A percentile compares a stretch with the other conserved stretches of the same genome.
phyloP scores from a whole-genome alignment of 2,329 filamentous ascomycete species.

The Myriosclerotinia duriaeana region DNA sequence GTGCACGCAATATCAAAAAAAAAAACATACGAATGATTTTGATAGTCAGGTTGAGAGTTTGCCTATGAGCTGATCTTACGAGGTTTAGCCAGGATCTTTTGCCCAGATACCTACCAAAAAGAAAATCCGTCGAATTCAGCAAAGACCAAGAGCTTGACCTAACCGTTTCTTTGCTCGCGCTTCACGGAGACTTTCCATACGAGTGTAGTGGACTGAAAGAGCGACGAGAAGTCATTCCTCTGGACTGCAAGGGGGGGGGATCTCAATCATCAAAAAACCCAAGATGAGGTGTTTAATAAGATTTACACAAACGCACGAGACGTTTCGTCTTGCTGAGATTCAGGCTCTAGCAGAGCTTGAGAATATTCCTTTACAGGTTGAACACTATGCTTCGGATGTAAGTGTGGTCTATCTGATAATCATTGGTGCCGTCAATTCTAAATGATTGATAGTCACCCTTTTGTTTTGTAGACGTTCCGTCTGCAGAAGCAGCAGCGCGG shows the following conservation, averaged over 20 bases:
- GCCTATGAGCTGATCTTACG: background rate
- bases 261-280: background rate
- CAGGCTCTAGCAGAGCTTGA: constrained; percentile 73
- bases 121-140: background rate
- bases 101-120: background rate
- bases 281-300: constrained; percentile 80
- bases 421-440: constrained; percentile 29
- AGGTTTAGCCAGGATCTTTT: background rate
- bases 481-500: constrained; percentile 60
- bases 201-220: constrained; percentile 11
- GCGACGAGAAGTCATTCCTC: background rate
- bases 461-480: constrained; percentile 70
- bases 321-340: constrained; percentile 84
- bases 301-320: constrained; percentile 85
- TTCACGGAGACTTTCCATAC: constrained; percentile 4
- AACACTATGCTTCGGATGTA: constrained; percentile 75
- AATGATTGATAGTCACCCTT: constrained; percentile 69
- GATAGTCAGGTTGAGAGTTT: background rate
- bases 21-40: background rate
- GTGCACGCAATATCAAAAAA: background rate
- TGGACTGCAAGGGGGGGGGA: no score
- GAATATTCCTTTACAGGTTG: constrained; percentile 65
- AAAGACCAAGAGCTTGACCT: background rate
- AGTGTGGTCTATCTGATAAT: constrained; percentile 40
- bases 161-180: background rate